phyloP scores from a whole-genome alignment of 768 basidiomycete species.

The Phanerodontia chrysosporium region DNA sequence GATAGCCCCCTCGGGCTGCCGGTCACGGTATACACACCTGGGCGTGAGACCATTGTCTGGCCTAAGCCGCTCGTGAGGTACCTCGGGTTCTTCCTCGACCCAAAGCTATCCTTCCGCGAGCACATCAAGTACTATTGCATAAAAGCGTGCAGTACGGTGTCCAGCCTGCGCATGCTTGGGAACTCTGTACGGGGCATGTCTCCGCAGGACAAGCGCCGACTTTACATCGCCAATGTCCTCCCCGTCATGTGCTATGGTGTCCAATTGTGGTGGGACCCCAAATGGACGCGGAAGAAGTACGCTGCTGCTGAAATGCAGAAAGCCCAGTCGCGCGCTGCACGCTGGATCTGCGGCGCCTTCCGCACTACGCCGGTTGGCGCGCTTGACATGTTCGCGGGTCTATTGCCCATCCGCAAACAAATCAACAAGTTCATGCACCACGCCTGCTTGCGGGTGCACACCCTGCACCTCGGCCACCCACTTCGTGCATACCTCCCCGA shows the following conservation, averaged over 20 bases:
- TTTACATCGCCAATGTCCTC: conserved; percentile 17
- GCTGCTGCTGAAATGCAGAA: conserved; percentile 4
- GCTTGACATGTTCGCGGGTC: conserved; percentile 10
- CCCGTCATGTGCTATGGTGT: conserved; percentile 17
- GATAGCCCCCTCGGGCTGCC: neutral
- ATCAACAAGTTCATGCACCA: conserved; percentile 11
- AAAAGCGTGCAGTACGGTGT: conserved; percentile 11
- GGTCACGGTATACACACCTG: neutral
- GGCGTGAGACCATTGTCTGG: neutral
- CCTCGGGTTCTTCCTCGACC: conserved; percentile 18
- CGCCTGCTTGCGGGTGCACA: neutral
- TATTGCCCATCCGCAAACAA: conserved; percentile 11
- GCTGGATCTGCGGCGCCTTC: conserved; percentile 17
- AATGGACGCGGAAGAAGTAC: conserved; percentile 4
- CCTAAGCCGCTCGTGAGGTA: conserved; percentile 4
- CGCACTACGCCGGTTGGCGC: conserved; percentile 13
- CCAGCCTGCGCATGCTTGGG: conserved; percentile 11
- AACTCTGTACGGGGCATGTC: conserved; percentile 16
- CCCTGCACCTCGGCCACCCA: conserved; percentile 5
- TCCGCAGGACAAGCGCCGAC: conserved; percentile 9
- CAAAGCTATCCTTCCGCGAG: conserved; percentile 8
- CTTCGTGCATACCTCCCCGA: conserved; percentile 1
- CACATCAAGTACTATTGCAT: conserved; percentile 12
- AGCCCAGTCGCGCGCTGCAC: conserved; percentile 11
- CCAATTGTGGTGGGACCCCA: conserved; percentile 17